These are phyloP conservation scores for Aureoboletus auriporus DNA, from an alignment of 768 basidiomycete species.

Conservation along the genomic window DNA sequence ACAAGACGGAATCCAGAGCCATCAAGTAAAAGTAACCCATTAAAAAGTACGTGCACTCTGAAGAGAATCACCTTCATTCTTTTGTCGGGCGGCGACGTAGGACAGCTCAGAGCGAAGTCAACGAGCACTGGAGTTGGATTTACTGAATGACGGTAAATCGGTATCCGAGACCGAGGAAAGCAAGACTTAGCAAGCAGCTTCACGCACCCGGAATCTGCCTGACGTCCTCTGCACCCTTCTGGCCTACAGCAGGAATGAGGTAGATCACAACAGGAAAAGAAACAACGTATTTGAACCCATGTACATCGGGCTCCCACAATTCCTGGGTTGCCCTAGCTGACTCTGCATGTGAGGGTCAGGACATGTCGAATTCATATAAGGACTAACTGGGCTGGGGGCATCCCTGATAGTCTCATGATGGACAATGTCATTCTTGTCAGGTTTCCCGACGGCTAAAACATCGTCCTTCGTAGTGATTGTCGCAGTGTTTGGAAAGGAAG, in stretches of 20 bases:
- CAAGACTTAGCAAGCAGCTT: background rate
- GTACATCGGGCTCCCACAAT: background rate
- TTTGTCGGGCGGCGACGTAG: too few relatives aligned
- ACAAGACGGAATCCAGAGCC: too few relatives aligned
- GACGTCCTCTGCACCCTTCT: background rate
- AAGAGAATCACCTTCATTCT: too few relatives aligned
- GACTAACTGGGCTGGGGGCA: background rate
- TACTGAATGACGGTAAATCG: background rate
- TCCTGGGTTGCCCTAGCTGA: conserved; percentile 38
- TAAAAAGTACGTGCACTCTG: too few relatives aligned
- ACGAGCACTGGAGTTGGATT: background rate
- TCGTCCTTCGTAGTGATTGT: conserved; percentile 51
- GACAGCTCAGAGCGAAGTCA: too few relatives aligned
- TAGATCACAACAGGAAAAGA: background rate
- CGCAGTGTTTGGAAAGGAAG: conserved; percentile 44
- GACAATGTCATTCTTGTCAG: conserved; percentile 41
- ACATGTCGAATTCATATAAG: background rate
- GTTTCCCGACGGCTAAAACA: conserved; percentile 45
- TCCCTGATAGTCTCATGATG: conserved; percentile 40
- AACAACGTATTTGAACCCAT: conserved; percentile 11
- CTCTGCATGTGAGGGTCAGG: conserved; percentile 19
- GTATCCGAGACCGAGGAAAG: background rate
- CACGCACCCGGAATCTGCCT: background rate
- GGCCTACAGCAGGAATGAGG: background rate
- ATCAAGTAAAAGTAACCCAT: too few relatives aligned